Base-by-base conservation (phyloP, 371 early-diverging fungal species). In the Mortierella sp. region DNA sequence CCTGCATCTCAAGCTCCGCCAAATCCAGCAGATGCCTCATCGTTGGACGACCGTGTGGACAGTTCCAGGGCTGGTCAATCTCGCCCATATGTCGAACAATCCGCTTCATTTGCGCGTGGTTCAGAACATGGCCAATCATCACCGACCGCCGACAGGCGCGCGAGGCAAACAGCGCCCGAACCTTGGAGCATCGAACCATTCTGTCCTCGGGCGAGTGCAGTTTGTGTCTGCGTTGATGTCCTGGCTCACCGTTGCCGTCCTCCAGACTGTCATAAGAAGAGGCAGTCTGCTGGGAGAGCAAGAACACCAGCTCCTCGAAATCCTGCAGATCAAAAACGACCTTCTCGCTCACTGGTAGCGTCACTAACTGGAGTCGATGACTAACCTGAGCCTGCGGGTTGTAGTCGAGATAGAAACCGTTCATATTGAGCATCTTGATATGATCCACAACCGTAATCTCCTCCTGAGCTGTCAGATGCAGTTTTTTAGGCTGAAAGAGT, bases 41-140 rank as follows among this genome's bases (percentile, higher is more conserved):
- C 0, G 99, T 98, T 1, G 99, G 99, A 26, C 99, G 90, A 5
- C 99, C 99, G 80, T 99, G 99, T 24, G 99, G 99, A 82, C 99
- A 99, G 80, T 99, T 98, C 97, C 97, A 98, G 40, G 98, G 98
- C 76, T 97, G 97, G 31, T 96, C 93, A 82, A 98, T 93, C 64
- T 91, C 92, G 24, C 95, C 93, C 93, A 98, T 92, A 81, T 95
- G 91, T 16, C 82, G 76, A 10, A 97, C 91, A 75, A 98, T 95
- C 89, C 90, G 89, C 51, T 77, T 83, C 98, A 98, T 98, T 79
- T 95, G 90, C 0, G 77, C 73, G 53, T 81, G 81, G 16, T 89
- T 93, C 75, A 98, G 84, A 51, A 93, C 88, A 78, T 95, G 93
- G 2, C 98, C 98, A 77, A 96, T 93, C 94, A 96, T 95, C 14